phyloP scores from a whole-genome alignment of 2,329 filamentous ascomycete genomes.

The Neopestalotiopsis clavispora region DNA sequence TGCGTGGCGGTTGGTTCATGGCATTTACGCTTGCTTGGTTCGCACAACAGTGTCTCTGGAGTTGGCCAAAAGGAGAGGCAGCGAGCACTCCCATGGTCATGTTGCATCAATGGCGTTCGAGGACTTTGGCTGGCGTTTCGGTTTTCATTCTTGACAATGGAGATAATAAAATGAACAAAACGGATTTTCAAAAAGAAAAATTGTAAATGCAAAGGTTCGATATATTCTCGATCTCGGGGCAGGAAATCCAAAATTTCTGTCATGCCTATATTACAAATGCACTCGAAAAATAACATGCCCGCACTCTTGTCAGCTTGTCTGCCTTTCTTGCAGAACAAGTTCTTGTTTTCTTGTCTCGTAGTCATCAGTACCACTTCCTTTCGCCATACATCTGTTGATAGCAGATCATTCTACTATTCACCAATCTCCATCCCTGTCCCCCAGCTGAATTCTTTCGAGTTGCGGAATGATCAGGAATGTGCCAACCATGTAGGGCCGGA shows the following conservation, averaged over 20 bases:
- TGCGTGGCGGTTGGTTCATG: not conserved
- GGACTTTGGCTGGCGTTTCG: conserved; percentile 13
- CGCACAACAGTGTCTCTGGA: not conserved
- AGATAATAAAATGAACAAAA: not conserved
- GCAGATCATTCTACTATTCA: too few species aligned
- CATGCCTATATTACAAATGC: conserved; percentile 2
- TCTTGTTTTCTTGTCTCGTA: not conserved
- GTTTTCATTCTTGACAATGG: conserved; percentile 3
- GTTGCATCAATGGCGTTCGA: conserved; percentile 10
- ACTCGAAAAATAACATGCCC: not conserved
- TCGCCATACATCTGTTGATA: too few species aligned
- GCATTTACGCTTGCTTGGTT: not conserved
- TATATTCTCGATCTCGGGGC: conserved; percentile 1
- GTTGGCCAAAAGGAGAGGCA: not conserved
- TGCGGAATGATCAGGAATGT: too few species aligned
- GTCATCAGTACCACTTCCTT: too few species aligned
- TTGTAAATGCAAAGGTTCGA: not conserved
- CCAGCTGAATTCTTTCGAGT: too few species aligned
- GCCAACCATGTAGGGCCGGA: too few species aligned
- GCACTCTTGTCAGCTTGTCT: not conserved
- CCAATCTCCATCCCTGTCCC: too few species aligned
- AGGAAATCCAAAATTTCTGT: not conserved
- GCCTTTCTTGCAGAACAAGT: not conserved
- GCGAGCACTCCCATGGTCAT: not conserved
- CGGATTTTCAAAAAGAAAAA: not conserved